Evolutionary conservation across 78 protist genomes (phyloP).

Genomic region (Tieghemostelium lacteum): DNA sequence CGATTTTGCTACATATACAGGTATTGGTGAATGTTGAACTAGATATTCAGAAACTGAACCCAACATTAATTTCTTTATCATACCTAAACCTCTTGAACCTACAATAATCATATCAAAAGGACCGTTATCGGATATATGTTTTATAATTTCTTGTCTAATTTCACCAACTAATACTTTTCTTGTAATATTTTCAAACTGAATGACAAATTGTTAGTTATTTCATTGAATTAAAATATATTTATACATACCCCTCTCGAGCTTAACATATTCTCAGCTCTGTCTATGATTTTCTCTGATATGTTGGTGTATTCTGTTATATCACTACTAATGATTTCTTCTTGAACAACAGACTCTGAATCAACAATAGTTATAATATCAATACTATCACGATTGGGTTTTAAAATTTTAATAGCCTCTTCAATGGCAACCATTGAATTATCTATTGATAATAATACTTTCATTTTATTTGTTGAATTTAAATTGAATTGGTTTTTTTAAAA

Average conservation of each 20-base stretch:
- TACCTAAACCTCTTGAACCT: conserved; percentile 52
- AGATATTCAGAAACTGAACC: conserved; percentile 60
- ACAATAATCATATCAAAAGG: conserved; percentile 53
- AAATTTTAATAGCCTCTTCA: not conserved
- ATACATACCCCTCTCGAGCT: conserved; percentile 8
- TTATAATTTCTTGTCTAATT: conserved; percentile 42
- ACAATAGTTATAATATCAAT: conserved; percentile 23
- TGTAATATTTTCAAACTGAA: not conserved
- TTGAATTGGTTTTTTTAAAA: no score
- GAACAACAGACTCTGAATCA: not conserved
- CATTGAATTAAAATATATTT: not conserved
- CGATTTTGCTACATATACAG: conserved; percentile 52
- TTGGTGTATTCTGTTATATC: not conserved
- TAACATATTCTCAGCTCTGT: not conserved
- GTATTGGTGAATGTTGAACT: conserved; percentile 59
- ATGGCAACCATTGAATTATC: conserved; percentile 20
- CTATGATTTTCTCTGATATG: conserved; percentile 14
- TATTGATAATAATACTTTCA: conserved; percentile 35
- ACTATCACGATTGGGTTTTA: conserved; percentile 14
- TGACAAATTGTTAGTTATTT: not conserved
- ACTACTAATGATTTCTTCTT: not conserved
- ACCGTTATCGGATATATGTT: conserved; percentile 17
- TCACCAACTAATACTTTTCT: conserved; percentile 31
- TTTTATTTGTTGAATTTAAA: conserved; percentile 20
- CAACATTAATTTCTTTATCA: conserved; percentile 19